Conservation (phyloP, 306 rosid genomes). For the Lathyrus oleraceus region DNA sequence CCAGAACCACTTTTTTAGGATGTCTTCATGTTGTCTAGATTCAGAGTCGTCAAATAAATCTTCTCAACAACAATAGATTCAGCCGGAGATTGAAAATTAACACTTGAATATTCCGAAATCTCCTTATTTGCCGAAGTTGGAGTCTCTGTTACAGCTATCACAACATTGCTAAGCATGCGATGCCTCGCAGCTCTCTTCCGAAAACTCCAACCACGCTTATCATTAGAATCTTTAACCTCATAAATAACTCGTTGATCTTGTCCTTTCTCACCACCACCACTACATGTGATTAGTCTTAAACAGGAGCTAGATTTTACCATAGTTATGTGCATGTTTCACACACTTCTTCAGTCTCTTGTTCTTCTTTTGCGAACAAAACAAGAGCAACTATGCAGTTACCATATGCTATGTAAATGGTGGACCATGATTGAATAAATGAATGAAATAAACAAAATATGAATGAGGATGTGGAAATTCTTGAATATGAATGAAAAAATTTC, state of each 20-base stretch:
- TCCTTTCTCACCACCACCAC: conserved; percentile 49
- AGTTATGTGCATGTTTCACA: background rate
- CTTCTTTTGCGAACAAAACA: conserved; percentile 38
- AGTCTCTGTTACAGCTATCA: conserved; percentile 53
- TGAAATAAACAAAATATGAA: no score
- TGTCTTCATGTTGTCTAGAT: no score
- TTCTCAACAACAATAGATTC: conserved; percentile 62
- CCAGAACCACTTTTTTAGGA: no score
- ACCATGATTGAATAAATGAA: no score
- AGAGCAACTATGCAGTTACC: conserved; percentile 35
- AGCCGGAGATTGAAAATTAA: conserved; percentile 46
- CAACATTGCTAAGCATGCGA: conserved; percentile 90
- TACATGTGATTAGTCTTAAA: conserved; percentile 70
- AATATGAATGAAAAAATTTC: no score
- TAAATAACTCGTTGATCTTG: conserved; percentile 44
- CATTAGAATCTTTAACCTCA: conserved; percentile 70
- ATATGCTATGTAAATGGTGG: no score
- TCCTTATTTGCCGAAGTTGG: conserved; percentile 63
- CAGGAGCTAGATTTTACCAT: conserved; percentile 78
- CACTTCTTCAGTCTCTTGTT: background rate
- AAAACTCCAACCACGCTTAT: conserved; percentile 95
- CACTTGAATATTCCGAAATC: conserved; percentile 51
- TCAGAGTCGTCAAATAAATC: no score
- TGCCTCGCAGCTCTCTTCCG: conserved; percentile 81
- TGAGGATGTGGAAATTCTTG: no score